Base-by-base conservation (phyloP, 1,284 basidiomycete species). In the Takashimella koratensis region DNA sequence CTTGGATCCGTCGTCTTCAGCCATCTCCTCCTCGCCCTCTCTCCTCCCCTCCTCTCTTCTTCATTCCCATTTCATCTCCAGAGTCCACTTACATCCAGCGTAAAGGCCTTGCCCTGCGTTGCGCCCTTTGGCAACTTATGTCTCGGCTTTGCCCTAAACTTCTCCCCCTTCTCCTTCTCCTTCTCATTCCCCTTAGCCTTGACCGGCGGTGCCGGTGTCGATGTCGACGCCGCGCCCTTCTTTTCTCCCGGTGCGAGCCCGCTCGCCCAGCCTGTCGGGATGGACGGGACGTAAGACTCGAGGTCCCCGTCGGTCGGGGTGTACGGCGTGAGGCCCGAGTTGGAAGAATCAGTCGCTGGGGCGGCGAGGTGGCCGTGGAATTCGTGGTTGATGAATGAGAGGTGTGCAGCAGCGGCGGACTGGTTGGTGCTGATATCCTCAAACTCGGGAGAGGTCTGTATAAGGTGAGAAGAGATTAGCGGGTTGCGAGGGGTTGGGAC, bases 351-450 rank as follows among this genome's bases (percentile, higher is more conserved):
- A 16, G 58, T 51, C 10, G 66, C 48, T 3, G 59, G 58, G 4
- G 62, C 54, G 16, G 57, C n/a, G 10, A 72, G 64, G 26, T 70
- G 59, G 49, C 79, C 81, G 41, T 85, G 78, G 77, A 83, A 91
- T 40, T 81, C 83, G 40, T 82, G 80, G 61, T 81, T 82, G 69
- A 90, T 82, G 76, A 93, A 93, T 65, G 89, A 86, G 53, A 89
- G 81, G 69, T 91, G 87, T 54, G 81, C 80, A 67, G 88, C 84
- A 0, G 88, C 81, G 2, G 90, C 88, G 45, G 83, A 79, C 53
- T 91, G 82, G 74, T 93, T 93, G 54, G 84, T 89, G 47, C 87
- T 78, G 66, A 93, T 85, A 68, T 93, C 90, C 5, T 86, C 82
- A 67, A 89, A 83, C 77, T 93, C 90, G 65, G 91, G 86, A n/a